Evolutionary conservation across 495 filamentous ascomycete species (phyloP), one percentile per base, ranked within the genome.

Genomic region (Lasiosphaeris hirsuta): DNA sequence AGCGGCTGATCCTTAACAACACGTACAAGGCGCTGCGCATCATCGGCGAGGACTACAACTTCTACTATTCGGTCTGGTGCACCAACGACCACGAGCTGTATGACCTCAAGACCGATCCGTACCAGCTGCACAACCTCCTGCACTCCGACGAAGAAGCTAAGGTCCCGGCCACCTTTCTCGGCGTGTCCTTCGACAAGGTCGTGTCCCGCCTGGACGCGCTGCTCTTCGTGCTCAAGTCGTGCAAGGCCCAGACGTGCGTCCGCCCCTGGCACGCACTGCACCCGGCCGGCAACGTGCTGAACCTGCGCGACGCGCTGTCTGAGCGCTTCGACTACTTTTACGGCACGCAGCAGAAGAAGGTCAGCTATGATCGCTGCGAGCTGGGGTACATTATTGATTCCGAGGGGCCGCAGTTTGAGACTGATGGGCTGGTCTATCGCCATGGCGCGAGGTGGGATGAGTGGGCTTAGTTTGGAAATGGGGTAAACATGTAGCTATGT

Each of bases 11-110:
- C n/a, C 38, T 63, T 3, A 85, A 85, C 55, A 87, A 86, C 56
- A 86, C 83, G 0, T 89, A 87, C 70, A 87, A 87, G 65, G 81
- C 82, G 2, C 60, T 83, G 55, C 78, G 85, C 19, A 69, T 88
- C 13, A 66, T 84, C 13, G 73, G 81, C 4, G 61, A 77, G 5
- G 70, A 61, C 7, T 85, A 86, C 55, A 78, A 81, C 52, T 64
- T 87, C 1, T 84, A 84, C 54, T 88, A 88, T 49, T 78, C 84
- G 0, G 83, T 87, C 0, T 87, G 84, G 81, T 88, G 86, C 59
- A 85, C 67, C 40, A 80, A 81, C 45, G 83, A 86, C 63, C 80
- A 83, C 44, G 84, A 88, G 60, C 69, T 88, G 2, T 86, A 87
- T 51, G 84, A 88, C 50, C 65, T 87, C 3, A 78, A 69, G 77